A percentile compares a stretch with the other conserved stretches of the same genome.
phyloP scores from a whole-genome alignment of 176 grass and related monocot genomes.

The Metroxylon sagu region DNA sequence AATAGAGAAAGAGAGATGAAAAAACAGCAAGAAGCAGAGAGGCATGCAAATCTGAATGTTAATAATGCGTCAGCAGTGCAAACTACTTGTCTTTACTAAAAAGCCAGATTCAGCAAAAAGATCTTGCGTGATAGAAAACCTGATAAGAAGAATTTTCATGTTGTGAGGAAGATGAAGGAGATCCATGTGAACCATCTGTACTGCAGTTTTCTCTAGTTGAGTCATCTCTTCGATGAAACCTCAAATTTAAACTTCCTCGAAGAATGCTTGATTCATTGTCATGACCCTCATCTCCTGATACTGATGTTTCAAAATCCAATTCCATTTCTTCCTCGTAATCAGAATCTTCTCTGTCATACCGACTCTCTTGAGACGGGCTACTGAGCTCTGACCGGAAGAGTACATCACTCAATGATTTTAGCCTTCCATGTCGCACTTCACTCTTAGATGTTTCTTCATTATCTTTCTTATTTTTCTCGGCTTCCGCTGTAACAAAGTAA shows the following conservation, averaged over 20 bases:
- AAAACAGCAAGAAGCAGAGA: too few species aligned
- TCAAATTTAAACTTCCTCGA: slow-evolving; percentile 56
- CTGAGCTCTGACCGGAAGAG: slow-evolving; percentile 61
- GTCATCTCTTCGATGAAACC: slow-evolving; percentile 54
- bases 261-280: slow-evolving; percentile 59
- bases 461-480: slow-evolving; percentile 58
- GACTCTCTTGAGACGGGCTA: slow-evolving; percentile 38
- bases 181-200: slow-evolving; percentile 34
- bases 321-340: slow-evolving; percentile 96
- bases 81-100: too few species aligned
- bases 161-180: slow-evolving; percentile 13
- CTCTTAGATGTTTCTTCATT: slow-evolving; percentile 43
- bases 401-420: slow-evolving; percentile 76
- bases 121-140: slow-evolving; percentile 28
- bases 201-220: slow-evolving; percentile 36
- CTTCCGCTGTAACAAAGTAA: slow-evolving; percentile 45
- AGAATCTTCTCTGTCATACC: slow-evolving; percentile 51
- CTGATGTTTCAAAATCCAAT: slow-evolving; percentile 73
- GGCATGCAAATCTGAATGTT: too few species aligned
- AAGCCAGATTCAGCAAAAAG: too few species aligned
- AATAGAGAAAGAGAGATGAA: too few species aligned
- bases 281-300: slow-evolving; percentile 63
- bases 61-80: too few species aligned
- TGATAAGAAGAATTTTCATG: slow-evolving; percentile 42
- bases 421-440: slow-evolving; percentile 35